phyloP scores from a whole-genome alignment of 2,329 filamentous ascomycete genomes.

The Emericellopsis cladophorae region DNA sequence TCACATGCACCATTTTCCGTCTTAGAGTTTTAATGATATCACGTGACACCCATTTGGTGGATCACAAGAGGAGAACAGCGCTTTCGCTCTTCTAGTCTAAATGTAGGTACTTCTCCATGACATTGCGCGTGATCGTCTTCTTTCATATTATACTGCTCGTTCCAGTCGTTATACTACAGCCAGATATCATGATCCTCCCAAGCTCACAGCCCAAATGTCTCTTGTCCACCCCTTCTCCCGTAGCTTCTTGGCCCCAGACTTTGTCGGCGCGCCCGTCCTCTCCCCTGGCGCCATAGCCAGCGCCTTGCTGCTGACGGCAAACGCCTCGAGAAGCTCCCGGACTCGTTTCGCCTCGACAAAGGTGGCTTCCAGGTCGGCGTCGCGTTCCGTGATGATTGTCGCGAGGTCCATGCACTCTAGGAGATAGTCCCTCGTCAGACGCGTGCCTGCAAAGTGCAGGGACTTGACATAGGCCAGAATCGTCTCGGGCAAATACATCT shows the following conservation, averaged over 20 bases:
- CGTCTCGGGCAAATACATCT: constrained; percentile 73
- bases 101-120: too few species aligned
- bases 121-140: too few species aligned
- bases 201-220: constrained; percentile 48
- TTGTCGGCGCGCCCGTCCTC: constrained; percentile 34
- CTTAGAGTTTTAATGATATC: too few species aligned
- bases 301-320: constrained; percentile 67
- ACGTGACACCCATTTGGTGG: too few species aligned
- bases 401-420: constrained; percentile 82
- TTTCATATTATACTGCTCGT: not conserved
- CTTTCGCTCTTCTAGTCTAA: too few species aligned
- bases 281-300: constrained; percentile 44
- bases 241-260: constrained; percentile 38
- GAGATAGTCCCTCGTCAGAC: constrained; percentile 62
- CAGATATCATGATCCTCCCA: constrained; percentile 2
- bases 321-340: constrained; percentile 61
- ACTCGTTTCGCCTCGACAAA: constrained; percentile 56
- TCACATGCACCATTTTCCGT: too few species aligned
- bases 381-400: constrained; percentile 58
- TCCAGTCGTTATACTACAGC: not conserved
- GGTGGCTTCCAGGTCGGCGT: constrained; percentile 50
- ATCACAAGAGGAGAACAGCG: too few species aligned
- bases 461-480: constrained; percentile 74
- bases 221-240: constrained; percentile 50
- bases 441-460: constrained; percentile 65